These are phyloP conservation scores for Vachellia collinsii DNA, from an alignment of 306 rosid species.

Conservation along the genomic window DNA sequence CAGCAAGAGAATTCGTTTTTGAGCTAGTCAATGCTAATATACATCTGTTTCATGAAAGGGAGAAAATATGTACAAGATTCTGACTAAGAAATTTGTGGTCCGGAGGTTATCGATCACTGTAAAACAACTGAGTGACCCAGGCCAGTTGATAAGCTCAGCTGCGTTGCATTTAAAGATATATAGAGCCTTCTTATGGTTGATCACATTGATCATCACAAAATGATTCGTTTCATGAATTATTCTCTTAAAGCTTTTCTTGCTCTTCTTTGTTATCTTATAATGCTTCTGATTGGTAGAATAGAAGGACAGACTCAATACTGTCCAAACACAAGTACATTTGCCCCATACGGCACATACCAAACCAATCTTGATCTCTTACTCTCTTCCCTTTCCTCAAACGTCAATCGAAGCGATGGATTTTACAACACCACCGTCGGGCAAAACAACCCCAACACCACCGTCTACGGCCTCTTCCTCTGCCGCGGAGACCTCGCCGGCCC, in stretches of 20 bases:
- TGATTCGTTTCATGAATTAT: not conserved
- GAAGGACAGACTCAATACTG: not conserved
- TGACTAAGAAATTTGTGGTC: too few species aligned
- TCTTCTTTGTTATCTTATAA: not conserved
- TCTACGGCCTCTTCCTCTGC: conserved; percentile 28
- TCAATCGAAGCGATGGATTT: conserved; percentile 16
- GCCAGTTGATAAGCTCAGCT: too few species aligned
- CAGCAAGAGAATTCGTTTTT: too few species aligned
- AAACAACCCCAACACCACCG: conserved; percentile 9
- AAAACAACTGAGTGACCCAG: not conserved
- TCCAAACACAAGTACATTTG: not conserved
- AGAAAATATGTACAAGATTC: too few species aligned
- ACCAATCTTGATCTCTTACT: conserved; percentile 38
- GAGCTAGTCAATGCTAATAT: too few species aligned
- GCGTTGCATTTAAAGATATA: too few species aligned
- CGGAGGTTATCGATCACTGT: not conserved
- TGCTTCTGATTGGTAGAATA: not conserved
- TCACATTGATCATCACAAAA: not conserved
- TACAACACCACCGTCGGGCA: conserved; percentile 17
- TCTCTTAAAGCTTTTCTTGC: not conserved
- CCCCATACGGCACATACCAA: conserved; percentile 33
- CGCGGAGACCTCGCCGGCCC: not conserved
- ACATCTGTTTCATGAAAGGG: too few species aligned
- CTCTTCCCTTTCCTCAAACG: conserved; percentile 37
- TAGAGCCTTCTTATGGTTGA: not conserved